Evolutionary conservation across 2,329 filamentous ascomycete species (phyloP).

Genomic region (Drechslera avenae): DNA sequence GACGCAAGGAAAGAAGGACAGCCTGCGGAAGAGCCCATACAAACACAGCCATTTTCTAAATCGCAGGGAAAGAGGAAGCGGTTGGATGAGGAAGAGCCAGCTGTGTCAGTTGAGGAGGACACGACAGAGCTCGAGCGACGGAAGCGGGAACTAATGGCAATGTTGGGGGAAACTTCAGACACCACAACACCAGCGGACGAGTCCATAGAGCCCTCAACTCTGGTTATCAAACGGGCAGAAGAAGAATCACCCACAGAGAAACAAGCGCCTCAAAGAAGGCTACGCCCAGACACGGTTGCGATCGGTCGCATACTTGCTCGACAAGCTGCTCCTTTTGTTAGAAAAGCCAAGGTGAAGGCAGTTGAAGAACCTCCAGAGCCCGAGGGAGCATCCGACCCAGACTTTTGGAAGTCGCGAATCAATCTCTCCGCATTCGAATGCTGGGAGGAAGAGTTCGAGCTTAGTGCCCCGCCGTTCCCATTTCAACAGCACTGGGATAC

Average conservation of each 20-base stretch:
- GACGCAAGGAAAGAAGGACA: slow-evolving; percentile 37
- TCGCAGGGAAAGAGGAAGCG: slow-evolving; percentile 32
- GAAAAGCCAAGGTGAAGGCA: slow-evolving; percentile 27
- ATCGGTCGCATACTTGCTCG: slow-evolving; percentile 39
- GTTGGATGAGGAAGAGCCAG: slow-evolving; percentile 26
- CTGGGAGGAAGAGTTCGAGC: slow-evolving; percentile 59
- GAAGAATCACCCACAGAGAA: slow-evolving; percentile 9
- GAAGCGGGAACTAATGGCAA: slow-evolving; percentile 32
- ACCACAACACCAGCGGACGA: slow-evolving; percentile 3
- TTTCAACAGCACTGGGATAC: slow-evolving; percentile 89
- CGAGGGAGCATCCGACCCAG: slow-evolving; percentile 53
- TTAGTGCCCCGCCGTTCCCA: slow-evolving; percentile 83
- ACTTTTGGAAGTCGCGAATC: slow-evolving; percentile 77
- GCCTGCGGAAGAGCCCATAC: background rate
- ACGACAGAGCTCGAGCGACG: slow-evolving; percentile 26
- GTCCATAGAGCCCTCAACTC: background rate
- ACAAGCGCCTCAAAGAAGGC: slow-evolving; percentile 24
- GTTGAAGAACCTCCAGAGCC: slow-evolving; percentile 28
- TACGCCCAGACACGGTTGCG: slow-evolving; percentile 33
- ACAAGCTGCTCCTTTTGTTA: slow-evolving; percentile 31
- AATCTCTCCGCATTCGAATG: slow-evolving; percentile 83
- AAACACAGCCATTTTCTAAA: slow-evolving; percentile 12
- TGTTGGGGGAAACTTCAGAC: slow-evolving; percentile 11
- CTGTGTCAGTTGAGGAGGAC: slow-evolving; percentile 9
- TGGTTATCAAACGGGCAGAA: background rate